phyloP scores from a whole-genome alignment of 2,329 filamentous ascomycete species.

The Aureobasidium subglaciale region DNA sequence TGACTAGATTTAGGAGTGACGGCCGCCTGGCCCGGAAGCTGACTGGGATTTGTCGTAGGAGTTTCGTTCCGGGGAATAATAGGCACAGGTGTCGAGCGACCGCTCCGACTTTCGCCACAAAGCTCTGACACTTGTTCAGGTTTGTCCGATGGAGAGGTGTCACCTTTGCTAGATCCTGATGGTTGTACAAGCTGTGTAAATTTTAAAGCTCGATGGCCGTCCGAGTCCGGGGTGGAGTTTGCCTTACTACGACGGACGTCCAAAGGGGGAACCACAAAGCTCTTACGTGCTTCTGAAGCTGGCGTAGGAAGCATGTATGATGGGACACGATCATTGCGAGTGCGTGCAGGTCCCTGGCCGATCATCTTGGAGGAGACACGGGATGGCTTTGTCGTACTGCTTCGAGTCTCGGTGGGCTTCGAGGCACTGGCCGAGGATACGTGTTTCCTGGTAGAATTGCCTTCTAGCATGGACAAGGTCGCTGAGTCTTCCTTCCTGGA shows the following conservation, averaged over 20 bases:
- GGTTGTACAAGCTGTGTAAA: too few species aligned
- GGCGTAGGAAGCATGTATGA: conserved; percentile 13
- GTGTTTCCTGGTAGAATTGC: conserved; percentile 11
- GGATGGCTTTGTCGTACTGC: neutral
- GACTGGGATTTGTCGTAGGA: neutral
- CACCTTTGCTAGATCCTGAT: neutral
- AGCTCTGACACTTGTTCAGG: neutral
- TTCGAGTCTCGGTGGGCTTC: neutral
- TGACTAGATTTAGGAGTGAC: neutral
- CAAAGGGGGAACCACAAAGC: neutral
- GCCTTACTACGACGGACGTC: neutral
- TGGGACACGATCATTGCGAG: neutral
- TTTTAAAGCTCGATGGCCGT: neutral
- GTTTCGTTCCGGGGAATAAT: neutral
- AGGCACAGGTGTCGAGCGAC: neutral
- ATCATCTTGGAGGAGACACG: neutral
- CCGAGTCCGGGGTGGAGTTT: neutral
- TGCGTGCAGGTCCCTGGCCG: neutral
- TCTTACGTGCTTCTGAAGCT: conserved; percentile 10
- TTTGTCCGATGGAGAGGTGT: neutral
- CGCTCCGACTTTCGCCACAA: neutral
- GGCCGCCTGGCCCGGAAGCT: neutral
- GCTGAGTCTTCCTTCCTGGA: conserved; percentile 13
- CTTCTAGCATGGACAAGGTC: conserved; percentile 23
- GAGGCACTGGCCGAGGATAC: neutral